These are phyloP conservation scores for Phellinidium pouzarii DNA, from an alignment of 1,284 basidiomycete genomes.

Conservation along the genomic window DNA sequence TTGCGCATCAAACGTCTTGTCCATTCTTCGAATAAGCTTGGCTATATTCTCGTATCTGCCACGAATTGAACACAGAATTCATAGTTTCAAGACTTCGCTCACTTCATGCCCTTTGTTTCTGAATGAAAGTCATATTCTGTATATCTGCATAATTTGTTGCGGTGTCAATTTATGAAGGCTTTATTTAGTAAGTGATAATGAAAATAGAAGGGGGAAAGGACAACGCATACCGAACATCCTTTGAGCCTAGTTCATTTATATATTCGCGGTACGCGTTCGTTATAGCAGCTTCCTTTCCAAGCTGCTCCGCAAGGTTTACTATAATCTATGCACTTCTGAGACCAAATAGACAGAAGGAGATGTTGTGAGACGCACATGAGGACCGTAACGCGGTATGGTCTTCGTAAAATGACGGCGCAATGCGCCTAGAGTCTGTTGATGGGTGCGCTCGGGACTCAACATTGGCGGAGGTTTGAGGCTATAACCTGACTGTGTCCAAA, in stretches of 20 bases:
- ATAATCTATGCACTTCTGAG: conserved; percentile 45
- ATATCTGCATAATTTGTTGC: conserved; percentile 37
- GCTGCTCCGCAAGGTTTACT: conserved; percentile 86
- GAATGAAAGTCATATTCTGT: conserved; percentile 86
- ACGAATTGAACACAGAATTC: not conserved
- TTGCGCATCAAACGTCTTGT: conserved; percentile 69
- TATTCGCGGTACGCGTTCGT: conserved; percentile 75
- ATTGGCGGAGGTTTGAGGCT: conserved; percentile 85
- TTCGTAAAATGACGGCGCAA: conserved; percentile 73
- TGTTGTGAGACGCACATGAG: conserved; percentile 44
- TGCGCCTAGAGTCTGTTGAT: conserved; percentile 65
- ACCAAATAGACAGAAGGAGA: not conserved
- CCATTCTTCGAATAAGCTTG: conserved; percentile 66
- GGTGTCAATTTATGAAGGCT: too few relatives aligned
- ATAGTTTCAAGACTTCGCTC: conserved; percentile 24
- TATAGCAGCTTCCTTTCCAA: conserved; percentile 80
- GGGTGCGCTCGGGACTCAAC: conserved; percentile 66
- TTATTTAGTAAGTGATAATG: too few relatives aligned
- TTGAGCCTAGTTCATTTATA: conserved; percentile 50
- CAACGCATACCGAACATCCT: conserved; percentile 55
- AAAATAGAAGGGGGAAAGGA: not conserved
- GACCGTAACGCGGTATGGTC: conserved; percentile 67
- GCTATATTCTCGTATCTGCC: conserved; percentile 83
- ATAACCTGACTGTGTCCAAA: conserved; percentile 82
- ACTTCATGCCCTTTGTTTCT: conserved; percentile 90